Percentiles rank a stretch among this genome's conserved stretches.
These are phyloP conservation scores for Cryoendolithus antarcticus DNA, from an alignment of 2,329 filamentous ascomycete species.

Conservation along the genomic window DNA sequence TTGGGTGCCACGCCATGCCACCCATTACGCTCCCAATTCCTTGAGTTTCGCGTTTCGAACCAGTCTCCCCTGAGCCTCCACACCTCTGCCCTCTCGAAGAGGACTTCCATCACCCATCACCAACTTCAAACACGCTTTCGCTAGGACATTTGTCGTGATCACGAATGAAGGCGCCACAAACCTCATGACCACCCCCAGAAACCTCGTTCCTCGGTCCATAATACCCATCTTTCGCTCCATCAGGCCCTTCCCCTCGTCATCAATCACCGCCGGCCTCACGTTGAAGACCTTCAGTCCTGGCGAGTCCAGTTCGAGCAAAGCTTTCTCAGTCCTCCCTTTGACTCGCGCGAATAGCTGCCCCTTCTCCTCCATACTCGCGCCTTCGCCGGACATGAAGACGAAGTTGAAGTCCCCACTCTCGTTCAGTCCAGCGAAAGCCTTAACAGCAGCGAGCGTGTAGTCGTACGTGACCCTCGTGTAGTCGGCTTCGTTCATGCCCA, in stretches of 20 bases:
- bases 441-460: conserved; percentile 52
- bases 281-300: conserved; percentile 42
- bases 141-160: conserved; percentile 37
- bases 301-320: conserved; percentile 42
- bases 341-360: conserved; percentile 47
- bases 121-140: conserved; percentile 35
- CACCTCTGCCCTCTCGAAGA: conserved; percentile 23
- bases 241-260: conserved; percentile 25
- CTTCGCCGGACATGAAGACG: conserved; percentile 56
- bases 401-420: conserved; percentile 48
- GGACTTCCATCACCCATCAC: conserved; percentile 35
- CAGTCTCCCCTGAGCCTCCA: conserved; percentile 27
- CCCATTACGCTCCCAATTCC: conserved; percentile 18
- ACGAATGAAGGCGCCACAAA: conserved; percentile 1
- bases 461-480: conserved; percentile 58
- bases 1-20: too few species aligned
- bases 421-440: conserved; percentile 43
- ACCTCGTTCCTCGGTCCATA: conserved; percentile 14
- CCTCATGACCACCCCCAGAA: conserved; percentile 12
- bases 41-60: conserved; percentile 30
- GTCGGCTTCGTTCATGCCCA: conserved; percentile 15
- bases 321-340: conserved; percentile 55
- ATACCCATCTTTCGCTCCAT: conserved; percentile 8
- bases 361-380: conserved; percentile 46
- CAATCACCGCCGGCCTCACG: conserved; percentile 49